A percentile compares a stretch with the other conserved stretches of the same genome.
phyloP scores from a whole-genome alignment of 148 eudicot species.

The Rhododendron griersonianum region DNA sequence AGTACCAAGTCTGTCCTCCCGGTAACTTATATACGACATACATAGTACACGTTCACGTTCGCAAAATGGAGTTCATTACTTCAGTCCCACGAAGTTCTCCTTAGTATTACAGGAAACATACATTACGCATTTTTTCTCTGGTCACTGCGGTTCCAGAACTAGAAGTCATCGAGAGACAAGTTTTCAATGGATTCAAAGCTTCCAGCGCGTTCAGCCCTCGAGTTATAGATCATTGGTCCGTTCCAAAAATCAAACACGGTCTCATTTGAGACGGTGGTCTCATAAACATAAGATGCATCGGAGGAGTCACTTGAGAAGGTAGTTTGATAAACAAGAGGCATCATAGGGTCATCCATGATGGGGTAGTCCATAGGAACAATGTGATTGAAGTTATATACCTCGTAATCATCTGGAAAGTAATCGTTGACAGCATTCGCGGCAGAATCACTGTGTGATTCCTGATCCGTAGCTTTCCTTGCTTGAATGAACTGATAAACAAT shows the following conservation, averaged over 20 bases:
- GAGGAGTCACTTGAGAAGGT: not conserved
- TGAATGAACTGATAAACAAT: constrained; percentile 32
- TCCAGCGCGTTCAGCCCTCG: not conserved
- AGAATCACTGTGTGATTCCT: constrained; percentile 20
- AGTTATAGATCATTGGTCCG: not conserved
- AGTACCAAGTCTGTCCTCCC: not conserved
- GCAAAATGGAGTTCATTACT: not conserved
- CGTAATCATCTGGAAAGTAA: constrained; percentile 4
- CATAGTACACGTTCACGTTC: not conserved
- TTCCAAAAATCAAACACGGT: not conserved
- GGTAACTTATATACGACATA: not conserved
- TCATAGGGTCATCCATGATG: constrained; percentile 22
- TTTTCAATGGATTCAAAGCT: constrained; percentile 19
- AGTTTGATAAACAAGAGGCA: not conserved
- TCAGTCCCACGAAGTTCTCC: not conserved
- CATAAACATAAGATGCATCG: constrained; percentile 26
- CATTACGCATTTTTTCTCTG: not conserved
- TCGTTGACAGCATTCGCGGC: constrained; percentile 22
- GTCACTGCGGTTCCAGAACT: not conserved
- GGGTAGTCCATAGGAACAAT: constrained; percentile 11
- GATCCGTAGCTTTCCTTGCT: constrained; percentile 49
- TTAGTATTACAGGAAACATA: not conserved
- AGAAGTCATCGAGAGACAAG: constrained; percentile 44
- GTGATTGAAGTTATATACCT: constrained; percentile 20
- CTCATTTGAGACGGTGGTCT: not conserved